Percentiles rank a stretch among this genome's conserved stretches.
Evolutionary conservation across 768 basidiomycete genomes (phyloP).

Genomic region (Lactarius psammicola): DNA sequence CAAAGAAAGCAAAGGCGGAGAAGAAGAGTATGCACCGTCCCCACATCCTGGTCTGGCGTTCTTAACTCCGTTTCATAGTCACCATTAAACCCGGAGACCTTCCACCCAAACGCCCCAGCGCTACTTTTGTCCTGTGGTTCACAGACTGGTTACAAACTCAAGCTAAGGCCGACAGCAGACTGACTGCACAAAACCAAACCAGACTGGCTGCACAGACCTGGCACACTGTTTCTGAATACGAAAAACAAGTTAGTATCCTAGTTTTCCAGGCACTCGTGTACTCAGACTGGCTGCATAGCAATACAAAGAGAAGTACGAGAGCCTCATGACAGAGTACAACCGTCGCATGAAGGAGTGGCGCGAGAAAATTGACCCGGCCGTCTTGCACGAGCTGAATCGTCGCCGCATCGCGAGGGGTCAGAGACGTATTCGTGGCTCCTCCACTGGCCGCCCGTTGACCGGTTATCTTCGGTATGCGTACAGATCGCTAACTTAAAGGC

Average conservation of each 20-base stretch:
- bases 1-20: not conserved
- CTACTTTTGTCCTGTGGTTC: not conserved
- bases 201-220: conserved; percentile 4
- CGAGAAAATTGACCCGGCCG: conserved; percentile 5
- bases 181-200: not conserved
- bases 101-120: conserved; percentile 10
- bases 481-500: not conserved
- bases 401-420: not conserved
- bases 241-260: conserved; percentile 20
- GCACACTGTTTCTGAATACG: conserved; percentile 17
- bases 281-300: conserved; percentile 2
- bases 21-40: not conserved
- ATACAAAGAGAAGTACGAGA: conserved; percentile 1
- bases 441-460: not conserved
- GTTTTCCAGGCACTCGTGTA: not conserved
- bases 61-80: conserved; percentile 11
- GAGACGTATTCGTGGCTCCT: not conserved
- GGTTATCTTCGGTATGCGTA: conserved; percentile 13
- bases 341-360: conserved; percentile 16
- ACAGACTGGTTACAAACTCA: conserved; percentile 2
- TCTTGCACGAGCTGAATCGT: conserved; percentile 24
- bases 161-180: not conserved
- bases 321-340: not conserved
- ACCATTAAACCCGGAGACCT: not conserved
- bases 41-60: not conserved